Conservation (phyloP, 768 basidiomycete species). For the Chlorophyllum brunneum region DNA sequence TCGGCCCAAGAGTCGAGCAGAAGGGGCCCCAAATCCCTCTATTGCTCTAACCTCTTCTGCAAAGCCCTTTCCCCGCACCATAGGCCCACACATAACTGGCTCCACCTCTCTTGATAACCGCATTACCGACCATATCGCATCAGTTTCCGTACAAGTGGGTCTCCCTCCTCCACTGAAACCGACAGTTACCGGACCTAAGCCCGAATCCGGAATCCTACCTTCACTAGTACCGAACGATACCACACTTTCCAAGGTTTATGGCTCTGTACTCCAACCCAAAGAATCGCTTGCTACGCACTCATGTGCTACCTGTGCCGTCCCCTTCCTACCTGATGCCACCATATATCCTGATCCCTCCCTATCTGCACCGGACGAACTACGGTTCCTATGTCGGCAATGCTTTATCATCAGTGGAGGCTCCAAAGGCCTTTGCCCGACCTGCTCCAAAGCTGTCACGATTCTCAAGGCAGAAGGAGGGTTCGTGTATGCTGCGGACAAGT, state of each 20-base stretch:
- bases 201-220: conserved; percentile 59
- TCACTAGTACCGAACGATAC: conserved; percentile 47
- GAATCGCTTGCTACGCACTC: conserved; percentile 67
- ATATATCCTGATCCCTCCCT: conserved; percentile 73
- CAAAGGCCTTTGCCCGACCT: conserved; percentile 67
- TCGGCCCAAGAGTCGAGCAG: conserved; percentile 24
- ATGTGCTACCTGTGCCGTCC: conserved; percentile 59
- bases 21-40: conserved; percentile 13
- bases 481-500: conserved; percentile 61
- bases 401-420: conserved; percentile 72
- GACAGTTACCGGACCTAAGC: conserved; percentile 45
- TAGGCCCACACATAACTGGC: conserved; percentile 25
- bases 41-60: conserved; percentile 23
- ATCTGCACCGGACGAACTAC: conserved; percentile 30
- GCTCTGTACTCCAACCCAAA: conserved; percentile 77
- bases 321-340: conserved; percentile 79
- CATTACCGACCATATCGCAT: conserved; percentile 56
- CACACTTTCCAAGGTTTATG: conserved; percentile 78
- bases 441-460: conserved; percentile 66
- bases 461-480: conserved; percentile 77
- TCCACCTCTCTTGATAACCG: conserved; percentile 36
- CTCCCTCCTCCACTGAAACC: conserved; percentile 56
- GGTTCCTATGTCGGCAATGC: conserved; percentile 74
- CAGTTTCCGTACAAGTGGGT: conserved; percentile 37
- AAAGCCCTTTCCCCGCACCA: conserved; percentile 50